Percentiles rank a stretch among this genome's conserved stretches.
Evolutionary conservation across 2,329 filamentous ascomycete genomes (phyloP).

Genomic region (Lecanicillium sp.): DNA sequence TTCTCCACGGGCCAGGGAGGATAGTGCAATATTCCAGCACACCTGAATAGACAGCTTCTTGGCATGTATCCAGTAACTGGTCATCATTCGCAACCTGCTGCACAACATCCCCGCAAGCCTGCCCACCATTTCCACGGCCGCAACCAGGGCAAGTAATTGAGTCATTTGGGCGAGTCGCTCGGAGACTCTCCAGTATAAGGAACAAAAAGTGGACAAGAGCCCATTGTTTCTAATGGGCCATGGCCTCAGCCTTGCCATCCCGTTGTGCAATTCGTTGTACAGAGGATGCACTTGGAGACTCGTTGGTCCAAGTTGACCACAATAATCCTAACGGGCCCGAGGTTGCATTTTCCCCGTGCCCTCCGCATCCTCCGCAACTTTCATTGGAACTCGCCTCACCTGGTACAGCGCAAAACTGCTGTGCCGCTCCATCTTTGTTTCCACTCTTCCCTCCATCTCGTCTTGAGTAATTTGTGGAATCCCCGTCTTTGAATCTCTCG

Average conservation of each 20-base stretch:
- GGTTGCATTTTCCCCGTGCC: neutral
- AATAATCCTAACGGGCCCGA: neutral
- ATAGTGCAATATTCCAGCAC: no score
- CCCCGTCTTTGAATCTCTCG: neutral
- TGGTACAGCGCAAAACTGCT: neutral
- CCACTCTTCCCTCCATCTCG: neutral
- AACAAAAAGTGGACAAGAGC: no score
- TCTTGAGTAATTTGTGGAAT: neutral
- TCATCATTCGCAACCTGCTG: no score
- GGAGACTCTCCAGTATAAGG: no score
- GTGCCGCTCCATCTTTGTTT: neutral
- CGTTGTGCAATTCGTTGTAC: no score
- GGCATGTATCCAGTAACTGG: neutral
- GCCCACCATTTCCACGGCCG: no score
- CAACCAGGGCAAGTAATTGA: no score
- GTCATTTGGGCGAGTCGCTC: no score
- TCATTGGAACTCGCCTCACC: neutral
- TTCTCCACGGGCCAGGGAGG: no score
- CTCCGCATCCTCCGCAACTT: neutral
- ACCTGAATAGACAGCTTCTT: neutral
- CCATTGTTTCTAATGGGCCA: no score
- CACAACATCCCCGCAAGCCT: no score
- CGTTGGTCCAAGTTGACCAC: neutral
- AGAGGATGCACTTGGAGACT: neutral
- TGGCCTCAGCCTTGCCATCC: no score